Percentiles rank a stretch among this genome's conserved stretches.
Conservation (phyloP, 140 eudicot species). For the Erigeron philadelphicus region DNA sequence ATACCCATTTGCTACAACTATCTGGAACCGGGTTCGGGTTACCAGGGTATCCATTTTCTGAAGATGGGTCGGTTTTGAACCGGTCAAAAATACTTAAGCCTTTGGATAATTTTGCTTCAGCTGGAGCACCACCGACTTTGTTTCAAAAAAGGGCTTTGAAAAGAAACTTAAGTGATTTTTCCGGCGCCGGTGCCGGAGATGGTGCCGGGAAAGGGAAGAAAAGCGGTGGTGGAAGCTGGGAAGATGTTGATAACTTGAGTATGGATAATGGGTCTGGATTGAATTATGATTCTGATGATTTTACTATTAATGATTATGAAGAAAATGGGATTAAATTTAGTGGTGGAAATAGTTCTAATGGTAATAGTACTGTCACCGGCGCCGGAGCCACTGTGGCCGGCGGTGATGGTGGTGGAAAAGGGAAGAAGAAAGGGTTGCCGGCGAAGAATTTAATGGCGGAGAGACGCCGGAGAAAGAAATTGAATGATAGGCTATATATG, state of each 20-base stretch:
- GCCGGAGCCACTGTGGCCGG: conserved; percentile 27
- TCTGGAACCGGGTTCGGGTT: conserved; percentile 46
- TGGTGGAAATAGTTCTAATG: conserved; percentile 52
- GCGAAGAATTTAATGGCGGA: conserved; percentile 99
- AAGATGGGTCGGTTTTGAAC: conserved; percentile 49
- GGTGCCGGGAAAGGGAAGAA: conserved; percentile 40
- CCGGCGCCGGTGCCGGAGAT: conserved; percentile 8
- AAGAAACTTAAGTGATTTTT: conserved; percentile 37
- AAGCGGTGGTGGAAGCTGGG: conserved; percentile 43
- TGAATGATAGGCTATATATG: conserved; percentile 92
- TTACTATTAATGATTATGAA: conserved; percentile 42
- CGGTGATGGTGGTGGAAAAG: conserved; percentile 42
- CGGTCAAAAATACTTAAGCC: conserved; percentile 80
- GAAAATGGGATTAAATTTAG: conserved; percentile 36
- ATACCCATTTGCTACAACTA: conserved; percentile 47
- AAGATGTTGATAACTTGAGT: conserved; percentile 70
- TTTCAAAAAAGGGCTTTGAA: conserved; percentile 81
- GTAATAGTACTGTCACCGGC: conserved; percentile 39
- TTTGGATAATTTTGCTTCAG: conserved; percentile 53
- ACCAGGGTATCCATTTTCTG: conserved; percentile 39
- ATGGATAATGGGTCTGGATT: conserved; percentile 63
- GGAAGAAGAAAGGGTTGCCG: conserved; percentile 85
- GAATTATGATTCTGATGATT: conserved; percentile 85
- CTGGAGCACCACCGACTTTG: conserved; percentile 71
- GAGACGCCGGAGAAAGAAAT: conserved; percentile 87